Base-by-base conservation (phyloP, 805 yeast species). In the Candida namnaoensis region DNA sequence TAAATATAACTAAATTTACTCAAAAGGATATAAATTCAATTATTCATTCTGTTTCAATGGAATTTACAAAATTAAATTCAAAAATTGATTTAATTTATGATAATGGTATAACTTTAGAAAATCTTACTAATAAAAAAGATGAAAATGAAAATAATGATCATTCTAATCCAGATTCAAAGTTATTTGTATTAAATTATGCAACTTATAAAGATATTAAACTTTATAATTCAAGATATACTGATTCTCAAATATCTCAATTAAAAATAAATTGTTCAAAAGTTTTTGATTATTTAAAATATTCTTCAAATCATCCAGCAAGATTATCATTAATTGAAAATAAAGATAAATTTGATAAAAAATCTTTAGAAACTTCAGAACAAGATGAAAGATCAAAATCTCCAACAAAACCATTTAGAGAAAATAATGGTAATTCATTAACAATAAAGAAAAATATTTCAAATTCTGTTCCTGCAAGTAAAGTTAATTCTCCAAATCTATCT, bases 151-250 rank as follows among this genome's bases (percentile, higher is more conserved):
- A 48, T 41, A 42, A 42, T 25, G 46, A 61, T 15, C 44, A 57
- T n/a, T 56, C 53, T 44, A 50, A 47, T 36, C 43, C 51, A 28
- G 53, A 51, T 45, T 53, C 56, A 28, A 53, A 56, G 24, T 48
- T 56, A n/a, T 57, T 60, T 15, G 57, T 66, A 6, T 60, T 70
- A 55, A 61, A 60, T 19, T 62, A 64, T 56, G 50, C 56, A 28
- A 54, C 55, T 25, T 68, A 68, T 47, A 47, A 60, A 38, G 57
- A 54, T 4, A 26, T 54, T 19, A 50, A 46, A 32, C 26, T 49
- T 9, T 35, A 38, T 5, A 48, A 45, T 34, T 45, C 44, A 41
- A 43, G 37, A 35, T 39, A 36, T 23, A 12, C 33, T 4, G 37
- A 27, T 14, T 39, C 43, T 19, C 38, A 43, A 6, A 43, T 46